phyloP scores from a whole-genome alignment of 371 early-diverging fungal species.

The Mortierella sp. region DNA sequence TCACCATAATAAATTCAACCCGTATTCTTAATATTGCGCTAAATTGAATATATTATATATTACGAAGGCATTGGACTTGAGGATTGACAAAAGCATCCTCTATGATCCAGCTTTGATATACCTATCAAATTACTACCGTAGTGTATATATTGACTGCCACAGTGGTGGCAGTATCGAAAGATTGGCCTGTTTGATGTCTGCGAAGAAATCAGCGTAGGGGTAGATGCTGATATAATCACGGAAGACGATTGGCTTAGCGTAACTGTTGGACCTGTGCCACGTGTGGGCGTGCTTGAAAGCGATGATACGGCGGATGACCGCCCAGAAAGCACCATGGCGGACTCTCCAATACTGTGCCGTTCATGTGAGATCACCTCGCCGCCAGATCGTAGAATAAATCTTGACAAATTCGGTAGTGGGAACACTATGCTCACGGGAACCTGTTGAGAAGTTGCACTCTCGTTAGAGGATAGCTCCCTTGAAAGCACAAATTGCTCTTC shows the following conservation, averaged over 20 bases:
- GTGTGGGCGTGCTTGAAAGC: background rate
- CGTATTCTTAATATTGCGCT: background rate
- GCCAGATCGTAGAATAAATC: conserved; percentile 23
- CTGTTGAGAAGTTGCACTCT: background rate
- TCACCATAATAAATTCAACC: background rate
- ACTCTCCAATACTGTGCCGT: conserved; percentile 16
- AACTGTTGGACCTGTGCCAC: background rate
- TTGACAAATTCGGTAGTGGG: conserved; percentile 20
- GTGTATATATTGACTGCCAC: conserved; percentile 24
- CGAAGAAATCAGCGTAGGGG: too few species aligned
- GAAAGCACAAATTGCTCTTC: background rate
- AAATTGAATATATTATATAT: conserved; percentile 3
- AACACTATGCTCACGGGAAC: background rate
- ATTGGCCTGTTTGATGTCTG: background rate
- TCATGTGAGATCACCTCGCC: conserved; percentile 30
- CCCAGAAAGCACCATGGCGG: conserved; percentile 33
- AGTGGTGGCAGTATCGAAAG: conserved; percentile 35
- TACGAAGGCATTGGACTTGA: background rate
- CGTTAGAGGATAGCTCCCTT: background rate
- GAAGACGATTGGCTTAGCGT: background rate
- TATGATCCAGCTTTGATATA: background rate
- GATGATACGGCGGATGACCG: conserved; percentile 10
- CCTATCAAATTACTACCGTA: background rate
- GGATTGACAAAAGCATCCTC: conserved; percentile 14
- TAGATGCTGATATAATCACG: background rate